Evolutionary conservation across 257 asterid species (phyloP).

Genomic region (Solanum clarkiae): DNA sequence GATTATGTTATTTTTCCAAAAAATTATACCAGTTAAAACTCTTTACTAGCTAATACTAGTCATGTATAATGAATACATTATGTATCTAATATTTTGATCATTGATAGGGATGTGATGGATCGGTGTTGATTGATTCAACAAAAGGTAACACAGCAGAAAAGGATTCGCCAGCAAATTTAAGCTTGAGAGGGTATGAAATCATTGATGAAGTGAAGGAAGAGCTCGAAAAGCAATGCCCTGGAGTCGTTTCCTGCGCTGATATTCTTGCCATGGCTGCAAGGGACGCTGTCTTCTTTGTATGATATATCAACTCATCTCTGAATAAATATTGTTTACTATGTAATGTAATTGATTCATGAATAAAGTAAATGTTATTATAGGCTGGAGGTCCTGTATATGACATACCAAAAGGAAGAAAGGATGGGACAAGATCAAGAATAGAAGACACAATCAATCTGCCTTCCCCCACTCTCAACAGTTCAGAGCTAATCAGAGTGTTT

Average conservation of each 20-base stretch:
- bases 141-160: conserved; percentile 77
- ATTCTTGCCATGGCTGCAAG: conserved; percentile 87
- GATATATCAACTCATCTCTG: neutral
- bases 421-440: conserved; percentile 71
- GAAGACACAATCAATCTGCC: conserved; percentile 83
- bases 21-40: no score
- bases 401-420: conserved; percentile 78
- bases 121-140: conserved; percentile 67
- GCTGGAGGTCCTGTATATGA: conserved; percentile 83
- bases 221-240: conserved; percentile 69
- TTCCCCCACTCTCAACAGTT: conserved; percentile 55
- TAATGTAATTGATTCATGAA: neutral
- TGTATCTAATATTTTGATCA: no score
- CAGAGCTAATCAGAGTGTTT: conserved; percentile 57
- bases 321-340: neutral
- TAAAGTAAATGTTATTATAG: conserved; percentile 15
- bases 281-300: conserved; percentile 85
- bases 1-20: no score
- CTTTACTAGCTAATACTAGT: no score
- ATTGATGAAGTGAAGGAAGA: conserved; percentile 64
- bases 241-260: conserved; percentile 94
- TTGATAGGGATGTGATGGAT: conserved; percentile 76
- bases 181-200: conserved; percentile 68
- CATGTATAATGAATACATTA: no score
- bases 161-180: conserved; percentile 88